Evolutionary conservation across 345 rosid species (phyloP).

Genomic region (Hypericum androsaemum): DNA sequence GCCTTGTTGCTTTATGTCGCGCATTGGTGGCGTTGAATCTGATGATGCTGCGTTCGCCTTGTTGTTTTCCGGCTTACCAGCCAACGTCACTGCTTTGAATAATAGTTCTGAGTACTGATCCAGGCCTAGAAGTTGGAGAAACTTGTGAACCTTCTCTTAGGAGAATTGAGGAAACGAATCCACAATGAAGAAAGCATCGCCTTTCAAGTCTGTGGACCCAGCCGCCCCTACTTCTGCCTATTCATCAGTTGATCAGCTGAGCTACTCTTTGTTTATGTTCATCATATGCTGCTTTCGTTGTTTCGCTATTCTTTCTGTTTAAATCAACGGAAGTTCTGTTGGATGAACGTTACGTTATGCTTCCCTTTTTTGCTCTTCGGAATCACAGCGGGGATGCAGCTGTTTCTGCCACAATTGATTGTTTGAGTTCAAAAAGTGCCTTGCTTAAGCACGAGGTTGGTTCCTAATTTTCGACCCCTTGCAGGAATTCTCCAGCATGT

Average conservation of each 20-base stretch:
- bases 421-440: conserved; percentile 67
- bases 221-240: conserved; percentile 62
- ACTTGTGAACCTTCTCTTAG: conserved; percentile 91
- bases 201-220: conserved; percentile 87
- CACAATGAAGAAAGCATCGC: conserved; percentile 47
- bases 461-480: not conserved
- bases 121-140: conserved; percentile 90
- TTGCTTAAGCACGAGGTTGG: conserved; percentile 87
- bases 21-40: not conserved
- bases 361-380: conserved; percentile 77
- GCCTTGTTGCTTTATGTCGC: not conserved
- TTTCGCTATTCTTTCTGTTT: conserved; percentile 8
- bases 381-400: conserved; percentile 83
- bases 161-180: conserved; percentile 55
- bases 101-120: conserved; percentile 58
- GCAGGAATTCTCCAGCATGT: too few species aligned
- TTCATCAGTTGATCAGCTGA: conserved; percentile 52
- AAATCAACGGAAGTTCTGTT: conserved; percentile 61
- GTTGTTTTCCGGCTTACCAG: conserved; percentile 34
- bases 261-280: conserved; percentile 29
- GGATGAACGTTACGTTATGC: conserved; percentile 91
- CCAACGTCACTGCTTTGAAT: conserved; percentile 42
- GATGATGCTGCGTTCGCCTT: not conserved
- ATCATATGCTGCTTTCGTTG: not conserved
- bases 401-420: conserved; percentile 68